Base-by-base conservation (phyloP, 345 rosid species). In the Aquilaria yunnanensis region DNA sequence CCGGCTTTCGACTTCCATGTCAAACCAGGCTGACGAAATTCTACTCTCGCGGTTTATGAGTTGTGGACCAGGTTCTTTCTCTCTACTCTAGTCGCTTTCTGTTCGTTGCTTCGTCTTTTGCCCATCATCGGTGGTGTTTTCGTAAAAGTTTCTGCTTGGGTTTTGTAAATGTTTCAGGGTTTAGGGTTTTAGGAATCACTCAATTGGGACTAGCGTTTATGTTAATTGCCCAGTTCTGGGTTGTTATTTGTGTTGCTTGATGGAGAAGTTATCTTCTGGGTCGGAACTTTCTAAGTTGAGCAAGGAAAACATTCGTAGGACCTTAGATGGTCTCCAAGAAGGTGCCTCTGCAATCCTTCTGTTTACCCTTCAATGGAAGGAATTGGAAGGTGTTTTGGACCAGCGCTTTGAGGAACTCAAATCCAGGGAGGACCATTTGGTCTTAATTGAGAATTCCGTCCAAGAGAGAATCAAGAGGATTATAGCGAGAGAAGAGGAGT, bases 281-380 rank as follows among this genome's bases (percentile, higher is more conserved):
- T 13, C 72, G 33, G 47, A 37, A 52, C 48, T 68, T 9, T 29
- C 23, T 12, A 67, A 72, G 14, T 13, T 60, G 59, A 73, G 61
- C 60, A 55, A 10, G 59, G 34, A 63, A 2, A 56, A 32, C 46
- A 14, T 79, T 3, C 63, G 75, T 33, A 65, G 32, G 61, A 64
- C 81, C 14, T 48, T 83, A 41, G 53, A 68, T 47, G 64, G 75
- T 37, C 69, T 81, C 23, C 75, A 77, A 12, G 68, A 70, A 2
- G 53, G 67, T 14, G 83, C 78, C 52, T 72, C 80, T 61, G 81
- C 86, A 9, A 11, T 83, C 61, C 41, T 81, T 51, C 51, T 51
- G 5, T 77, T 86, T 43, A 60, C 76, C 13, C 51, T 76, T 52
- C 82, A 76, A 30, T 77, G 82, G 83, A 65, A 86, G 52, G 88